Percentiles rank a stretch among this genome's conserved stretches.
Conservation (phyloP, 331 rosid genomes). For the Erythrophleum ivorense region DNA sequence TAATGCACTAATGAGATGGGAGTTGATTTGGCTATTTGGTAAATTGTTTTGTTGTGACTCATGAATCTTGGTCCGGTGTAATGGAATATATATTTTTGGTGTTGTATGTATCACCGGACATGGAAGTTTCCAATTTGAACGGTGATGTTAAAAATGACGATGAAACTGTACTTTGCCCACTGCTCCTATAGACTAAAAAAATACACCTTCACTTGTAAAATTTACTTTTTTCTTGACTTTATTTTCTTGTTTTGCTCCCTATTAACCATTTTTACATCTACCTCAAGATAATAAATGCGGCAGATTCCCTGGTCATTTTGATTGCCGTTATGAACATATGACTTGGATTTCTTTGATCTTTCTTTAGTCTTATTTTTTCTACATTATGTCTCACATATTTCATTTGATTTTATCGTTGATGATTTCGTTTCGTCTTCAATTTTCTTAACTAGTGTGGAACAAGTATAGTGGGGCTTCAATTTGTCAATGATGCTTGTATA, state of each 20-base stretch:
- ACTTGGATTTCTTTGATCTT: too few species aligned
- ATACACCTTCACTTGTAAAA: not conserved
- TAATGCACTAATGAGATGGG: not conserved
- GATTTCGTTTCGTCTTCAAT: too few species aligned
- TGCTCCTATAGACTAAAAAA: not conserved
- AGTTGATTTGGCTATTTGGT: slow-evolving; percentile 7
- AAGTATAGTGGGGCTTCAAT: too few species aligned
- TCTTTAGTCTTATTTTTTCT: too few species aligned
- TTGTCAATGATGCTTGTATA: too few species aligned
- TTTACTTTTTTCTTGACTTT: not conserved
- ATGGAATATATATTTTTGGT: not conserved
- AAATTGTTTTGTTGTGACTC: not conserved
- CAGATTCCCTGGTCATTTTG: too few species aligned
- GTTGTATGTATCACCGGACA: not conserved
- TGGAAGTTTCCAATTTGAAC: not conserved
- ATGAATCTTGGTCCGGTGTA: not conserved
- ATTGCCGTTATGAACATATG: too few species aligned
- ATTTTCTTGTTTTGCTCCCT: not conserved
- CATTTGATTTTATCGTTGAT: too few species aligned
- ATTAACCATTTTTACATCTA: not conserved
- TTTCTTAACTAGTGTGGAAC: too few species aligned
- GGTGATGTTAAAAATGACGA: not conserved
- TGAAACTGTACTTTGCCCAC: not conserved
- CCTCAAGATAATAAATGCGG: too few species aligned
- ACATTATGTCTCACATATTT: too few species aligned